Percentiles rank a stretch among this genome's conserved stretches.
phyloP scores from a whole-genome alignment of 2,329 filamentous ascomycete genomes.

The Aphanocladium album region DNA sequence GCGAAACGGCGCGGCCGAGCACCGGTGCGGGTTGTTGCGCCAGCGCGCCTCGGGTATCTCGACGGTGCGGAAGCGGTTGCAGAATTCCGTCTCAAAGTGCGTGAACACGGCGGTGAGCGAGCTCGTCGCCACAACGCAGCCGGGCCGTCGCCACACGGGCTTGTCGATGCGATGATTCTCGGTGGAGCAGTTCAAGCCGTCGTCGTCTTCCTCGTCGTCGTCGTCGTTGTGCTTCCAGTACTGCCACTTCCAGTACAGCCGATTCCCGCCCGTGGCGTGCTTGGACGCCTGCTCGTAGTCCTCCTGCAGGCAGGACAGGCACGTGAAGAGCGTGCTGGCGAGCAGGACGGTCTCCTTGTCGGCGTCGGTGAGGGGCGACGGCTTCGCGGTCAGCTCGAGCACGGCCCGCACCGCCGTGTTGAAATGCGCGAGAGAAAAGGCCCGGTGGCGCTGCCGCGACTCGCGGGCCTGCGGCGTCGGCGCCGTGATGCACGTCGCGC shows the following conservation, averaged over 20 bases:
- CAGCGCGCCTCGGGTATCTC: background rate
- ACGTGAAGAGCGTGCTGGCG: slow-evolving; percentile 10
- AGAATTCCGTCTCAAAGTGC: slow-evolving; percentile 9
- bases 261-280: slow-evolving; percentile 2
- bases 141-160: background rate
- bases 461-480: background rate
- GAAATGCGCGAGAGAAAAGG: slow-evolving; percentile 7
- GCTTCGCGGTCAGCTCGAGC: background rate
- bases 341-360: slow-evolving; percentile 10
- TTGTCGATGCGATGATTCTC: background rate
- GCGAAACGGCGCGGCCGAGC: background rate
- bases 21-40: background rate
- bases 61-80: background rate
- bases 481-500: background rate
- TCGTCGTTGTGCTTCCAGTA: background rate
- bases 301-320: slow-evolving; percentile 10
- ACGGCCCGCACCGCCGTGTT: background rate
- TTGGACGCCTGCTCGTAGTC: slow-evolving; percentile 7
- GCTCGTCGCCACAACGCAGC: slow-evolving; percentile 3
- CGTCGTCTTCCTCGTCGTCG: background rate
- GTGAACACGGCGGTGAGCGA: slow-evolving; percentile 6
- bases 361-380: background rate
- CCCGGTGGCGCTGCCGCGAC: slow-evolving; percentile 1
- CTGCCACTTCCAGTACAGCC: slow-evolving; percentile 10
- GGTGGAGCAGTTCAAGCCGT: background rate